These are phyloP conservation scores for Butyriboletus loyo DNA, from an alignment of 768 basidiomycete genomes.

Conservation along the genomic window DNA sequence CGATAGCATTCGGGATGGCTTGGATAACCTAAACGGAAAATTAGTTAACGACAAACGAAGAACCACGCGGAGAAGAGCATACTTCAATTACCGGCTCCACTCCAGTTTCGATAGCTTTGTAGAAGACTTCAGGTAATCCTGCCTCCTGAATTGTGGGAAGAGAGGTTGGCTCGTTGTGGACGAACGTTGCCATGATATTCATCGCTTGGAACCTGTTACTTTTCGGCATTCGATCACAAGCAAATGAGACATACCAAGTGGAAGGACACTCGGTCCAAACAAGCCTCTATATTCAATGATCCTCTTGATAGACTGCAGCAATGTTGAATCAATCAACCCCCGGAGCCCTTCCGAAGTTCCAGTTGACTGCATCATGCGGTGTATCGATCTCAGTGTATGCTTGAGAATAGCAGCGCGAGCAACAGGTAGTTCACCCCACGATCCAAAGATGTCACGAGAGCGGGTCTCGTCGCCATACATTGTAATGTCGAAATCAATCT, in stretches of 20 bases:
- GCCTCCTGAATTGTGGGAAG: slow-evolving; percentile 90
- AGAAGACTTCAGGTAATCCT: slow-evolving; percentile 85
- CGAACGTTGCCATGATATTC: slow-evolving; percentile 94
- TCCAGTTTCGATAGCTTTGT: slow-evolving; percentile 77
- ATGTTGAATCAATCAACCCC: slow-evolving; percentile 86
- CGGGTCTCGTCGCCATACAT: slow-evolving; percentile 47
- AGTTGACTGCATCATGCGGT: slow-evolving; percentile 96
- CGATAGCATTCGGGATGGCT: slow-evolving; percentile 92
- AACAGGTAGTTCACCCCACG: slow-evolving; percentile 65
- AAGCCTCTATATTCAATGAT: slow-evolving; percentile 79
- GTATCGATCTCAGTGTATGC: slow-evolving; percentile 86
- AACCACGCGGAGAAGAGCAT: slow-evolving; percentile 6
- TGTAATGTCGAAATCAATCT: slow-evolving; percentile 63
- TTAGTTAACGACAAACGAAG: not conserved
- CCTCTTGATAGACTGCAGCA: slow-evolving; percentile 82
- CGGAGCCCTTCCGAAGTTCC: slow-evolving; percentile 93
- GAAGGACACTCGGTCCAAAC: slow-evolving; percentile 85
- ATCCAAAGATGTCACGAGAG: slow-evolving; percentile 45
- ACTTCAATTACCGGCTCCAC: slow-evolving; percentile 90
- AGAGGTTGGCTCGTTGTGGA: slow-evolving; percentile 98
- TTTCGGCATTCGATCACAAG: not conserved
- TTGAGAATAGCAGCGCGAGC: slow-evolving; percentile 81
- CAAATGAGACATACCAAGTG: slow-evolving; percentile 57
- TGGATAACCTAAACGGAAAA: slow-evolving; percentile 65
- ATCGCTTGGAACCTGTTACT: slow-evolving; percentile 48